Evolutionary conservation across 345 rosid species (phyloP).

Genomic region (Salix koriyanagi): DNA sequence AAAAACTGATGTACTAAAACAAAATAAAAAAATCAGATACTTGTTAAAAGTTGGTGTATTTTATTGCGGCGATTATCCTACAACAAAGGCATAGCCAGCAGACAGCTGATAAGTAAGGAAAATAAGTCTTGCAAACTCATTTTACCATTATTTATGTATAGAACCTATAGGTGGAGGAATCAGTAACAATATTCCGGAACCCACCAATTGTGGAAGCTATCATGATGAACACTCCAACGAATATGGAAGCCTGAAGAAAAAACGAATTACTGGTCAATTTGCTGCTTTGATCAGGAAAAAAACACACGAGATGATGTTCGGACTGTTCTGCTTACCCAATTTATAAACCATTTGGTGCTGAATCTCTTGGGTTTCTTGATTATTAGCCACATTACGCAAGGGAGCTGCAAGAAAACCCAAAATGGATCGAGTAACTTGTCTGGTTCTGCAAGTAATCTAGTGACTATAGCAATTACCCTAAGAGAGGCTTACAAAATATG

Average conservation of each 20-base stretch:
- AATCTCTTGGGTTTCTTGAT: conserved; percentile 84
- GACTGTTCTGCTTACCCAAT: conserved; percentile 60
- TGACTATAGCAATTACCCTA: background rate
- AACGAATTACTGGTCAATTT: background rate
- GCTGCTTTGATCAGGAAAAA: background rate
- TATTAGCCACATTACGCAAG: conserved; percentile 83
- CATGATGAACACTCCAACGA: conserved; percentile 75
- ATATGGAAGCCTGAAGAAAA: conserved; percentile 45
- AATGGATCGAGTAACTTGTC: background rate
- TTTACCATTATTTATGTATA: conserved; percentile 38
- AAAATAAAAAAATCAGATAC: no score
- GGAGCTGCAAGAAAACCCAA: conserved; percentile 52
- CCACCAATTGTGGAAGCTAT: conserved; percentile 91
- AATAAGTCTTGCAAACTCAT: background rate
- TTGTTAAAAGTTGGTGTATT: no score
- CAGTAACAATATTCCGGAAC: conserved; percentile 66
- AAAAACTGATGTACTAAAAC: no score
- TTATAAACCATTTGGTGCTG: conserved; percentile 66
- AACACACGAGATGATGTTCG: background rate
- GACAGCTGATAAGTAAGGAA: background rate
- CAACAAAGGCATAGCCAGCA: background rate
- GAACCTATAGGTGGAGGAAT: conserved; percentile 78
- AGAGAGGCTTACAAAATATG: conserved; percentile 64
- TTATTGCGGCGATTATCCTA: no score
- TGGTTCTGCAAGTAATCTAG: background rate